Conservation (phyloP, 345 rosid genomes). For the Eucalyptus cladocalyx region DNA sequence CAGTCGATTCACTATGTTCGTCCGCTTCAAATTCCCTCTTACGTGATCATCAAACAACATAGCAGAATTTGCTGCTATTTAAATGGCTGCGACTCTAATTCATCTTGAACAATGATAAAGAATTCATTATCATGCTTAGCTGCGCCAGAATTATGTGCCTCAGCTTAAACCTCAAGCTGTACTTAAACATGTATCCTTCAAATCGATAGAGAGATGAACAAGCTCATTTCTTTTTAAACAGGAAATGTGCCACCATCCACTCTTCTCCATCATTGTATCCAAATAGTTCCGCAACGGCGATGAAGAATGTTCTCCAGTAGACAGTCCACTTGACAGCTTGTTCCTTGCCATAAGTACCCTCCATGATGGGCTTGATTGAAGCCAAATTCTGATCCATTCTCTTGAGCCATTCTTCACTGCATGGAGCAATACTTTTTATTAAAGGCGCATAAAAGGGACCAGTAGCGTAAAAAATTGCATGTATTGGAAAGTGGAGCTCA, state of each 20-base stretch:
- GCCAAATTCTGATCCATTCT: constrained; percentile 59
- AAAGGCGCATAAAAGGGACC: neutral
- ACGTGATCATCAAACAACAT: neutral
- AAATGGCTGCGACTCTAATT: neutral
- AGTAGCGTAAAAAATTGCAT: neutral
- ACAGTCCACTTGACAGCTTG: constrained; percentile 74
- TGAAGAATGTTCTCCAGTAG: constrained; percentile 85
- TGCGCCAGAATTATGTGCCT: neutral
- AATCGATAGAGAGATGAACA: neutral
- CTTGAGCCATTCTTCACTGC: constrained; percentile 82
- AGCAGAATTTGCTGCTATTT: neutral
- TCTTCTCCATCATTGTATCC: constrained; percentile 79
- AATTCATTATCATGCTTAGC: neutral
- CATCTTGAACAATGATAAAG: neutral
- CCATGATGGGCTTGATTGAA: constrained; percentile 56
- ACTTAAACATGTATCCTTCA: neutral
- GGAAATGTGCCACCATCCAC: constrained; percentile 79
- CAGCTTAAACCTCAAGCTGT: neutral
- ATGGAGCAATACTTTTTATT: neutral
- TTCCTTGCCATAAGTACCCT: constrained; percentile 68
- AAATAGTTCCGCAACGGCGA: constrained; percentile 76
- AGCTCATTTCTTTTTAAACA: constrained; percentile 63
- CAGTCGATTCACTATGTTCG: neutral
- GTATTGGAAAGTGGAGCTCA: no score
- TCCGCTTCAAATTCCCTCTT: neutral